Conservation (phyloP, 495 filamentous ascomycete species). For the Tuber calosporum region DNA sequence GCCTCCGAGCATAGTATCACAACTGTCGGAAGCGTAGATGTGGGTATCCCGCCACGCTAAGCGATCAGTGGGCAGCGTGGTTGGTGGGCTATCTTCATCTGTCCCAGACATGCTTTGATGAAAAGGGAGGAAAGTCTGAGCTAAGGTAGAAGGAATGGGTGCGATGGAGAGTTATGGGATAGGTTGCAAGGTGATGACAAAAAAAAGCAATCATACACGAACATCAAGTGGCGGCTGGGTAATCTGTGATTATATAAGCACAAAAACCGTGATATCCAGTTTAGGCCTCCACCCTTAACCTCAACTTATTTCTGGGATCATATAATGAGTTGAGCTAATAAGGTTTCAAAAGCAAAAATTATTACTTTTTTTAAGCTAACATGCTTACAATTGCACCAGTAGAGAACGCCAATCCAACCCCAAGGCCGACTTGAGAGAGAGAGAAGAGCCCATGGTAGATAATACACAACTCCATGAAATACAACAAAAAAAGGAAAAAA, state of each 20-base stretch:
- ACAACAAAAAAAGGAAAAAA: not conserved
- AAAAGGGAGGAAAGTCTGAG: not conserved
- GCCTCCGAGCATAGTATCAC: constrained; percentile 36
- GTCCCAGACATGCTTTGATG: no score
- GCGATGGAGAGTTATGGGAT: no score
- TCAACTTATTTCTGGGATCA: not conserved
- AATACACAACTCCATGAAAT: constrained; percentile 13
- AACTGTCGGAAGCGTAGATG: constrained; percentile 41
- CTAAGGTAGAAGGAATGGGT: no score
- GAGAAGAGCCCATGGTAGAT: constrained; percentile 16
- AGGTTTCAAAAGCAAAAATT: not conserved
- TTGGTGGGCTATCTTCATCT: not conserved
- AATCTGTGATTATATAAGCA: no score
- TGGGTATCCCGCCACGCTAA: constrained; percentile 40
- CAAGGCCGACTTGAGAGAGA: constrained; percentile 26
- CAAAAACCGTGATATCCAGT: constrained; percentile 7
- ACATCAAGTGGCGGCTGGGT: no score
- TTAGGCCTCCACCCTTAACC: constrained; percentile 9
- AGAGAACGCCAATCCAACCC: constrained; percentile 25
- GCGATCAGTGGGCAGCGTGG: constrained; percentile 19
- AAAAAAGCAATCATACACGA: no score
- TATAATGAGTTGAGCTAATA: not conserved
- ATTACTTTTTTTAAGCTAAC: not conserved
- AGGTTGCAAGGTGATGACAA: no score
- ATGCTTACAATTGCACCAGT: constrained; percentile 6